Evolutionary conservation across 257 asterid genomes (phyloP).

Genomic region (Jaltomata sinuosa): DNA sequence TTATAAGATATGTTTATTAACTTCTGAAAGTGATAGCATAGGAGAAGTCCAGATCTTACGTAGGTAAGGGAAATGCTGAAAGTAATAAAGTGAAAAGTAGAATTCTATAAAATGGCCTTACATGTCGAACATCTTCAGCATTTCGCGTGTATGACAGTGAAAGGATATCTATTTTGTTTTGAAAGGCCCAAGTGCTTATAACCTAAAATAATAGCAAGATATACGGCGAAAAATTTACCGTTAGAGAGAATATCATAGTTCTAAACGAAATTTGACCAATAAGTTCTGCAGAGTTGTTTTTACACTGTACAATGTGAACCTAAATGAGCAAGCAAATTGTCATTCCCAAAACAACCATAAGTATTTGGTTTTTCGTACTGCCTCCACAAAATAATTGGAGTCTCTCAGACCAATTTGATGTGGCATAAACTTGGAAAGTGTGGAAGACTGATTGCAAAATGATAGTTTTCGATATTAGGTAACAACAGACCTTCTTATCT

Average conservation of each 20-base stretch:
- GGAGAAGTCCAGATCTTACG: background rate
- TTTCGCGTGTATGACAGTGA: conserved; percentile 79
- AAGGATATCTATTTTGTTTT: conserved; percentile 83
- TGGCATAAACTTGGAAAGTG: background rate
- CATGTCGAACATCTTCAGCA: conserved; percentile 94
- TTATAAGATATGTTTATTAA: background rate
- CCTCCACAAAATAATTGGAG: background rate
- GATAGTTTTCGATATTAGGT: background rate
- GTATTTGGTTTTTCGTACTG: background rate
- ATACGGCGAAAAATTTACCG: background rate
- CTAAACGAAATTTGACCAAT: background rate
- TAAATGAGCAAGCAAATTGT: background rate
- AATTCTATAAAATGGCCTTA: conserved; percentile 2
- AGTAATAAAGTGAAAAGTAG: background rate
- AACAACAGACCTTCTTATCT: conserved; percentile 68
- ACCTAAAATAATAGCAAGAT: conserved; percentile 32
- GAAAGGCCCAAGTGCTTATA: conserved; percentile 82
- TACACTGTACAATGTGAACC: background rate
- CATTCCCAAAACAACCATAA: background rate
- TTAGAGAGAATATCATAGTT: background rate
- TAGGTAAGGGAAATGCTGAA: background rate
- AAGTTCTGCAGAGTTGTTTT: background rate
- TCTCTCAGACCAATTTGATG: background rate
- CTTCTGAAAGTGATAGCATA: background rate
- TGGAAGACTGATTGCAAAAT: background rate